Conservation (phyloP, 1,139 yeast species). For the Candida smagusa region DNA sequence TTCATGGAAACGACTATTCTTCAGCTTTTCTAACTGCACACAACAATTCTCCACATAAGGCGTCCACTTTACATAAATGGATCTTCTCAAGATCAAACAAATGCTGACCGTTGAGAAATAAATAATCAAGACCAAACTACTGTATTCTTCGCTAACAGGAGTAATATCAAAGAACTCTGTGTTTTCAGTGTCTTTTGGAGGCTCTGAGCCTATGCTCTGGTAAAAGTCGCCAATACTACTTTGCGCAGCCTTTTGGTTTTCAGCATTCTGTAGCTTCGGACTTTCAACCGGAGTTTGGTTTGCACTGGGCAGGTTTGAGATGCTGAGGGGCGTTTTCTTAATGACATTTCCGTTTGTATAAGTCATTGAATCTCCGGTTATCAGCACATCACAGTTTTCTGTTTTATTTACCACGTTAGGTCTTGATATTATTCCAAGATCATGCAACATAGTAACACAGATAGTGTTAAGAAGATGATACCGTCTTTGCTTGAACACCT, state of each 20-base stretch:
- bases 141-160: constrained; percentile 25
- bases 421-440: constrained; percentile 55
- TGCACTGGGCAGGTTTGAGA: background rate
- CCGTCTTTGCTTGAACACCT: constrained; percentile 73
- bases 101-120: constrained; percentile 52
- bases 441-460: constrained; percentile 70
- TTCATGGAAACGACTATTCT: constrained; percentile 26
- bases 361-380: background rate
- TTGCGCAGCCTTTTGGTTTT: background rate
- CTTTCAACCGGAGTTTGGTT: background rate
- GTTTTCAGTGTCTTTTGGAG: background rate
- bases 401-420: background rate
- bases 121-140: constrained; percentile 44
- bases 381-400: background rate
- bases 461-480: constrained; percentile 67
- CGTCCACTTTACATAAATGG: constrained; percentile 55
- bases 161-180: background rate
- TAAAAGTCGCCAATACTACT: background rate
- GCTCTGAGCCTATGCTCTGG: background rate
- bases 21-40: constrained; percentile 37
- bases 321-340: background rate
- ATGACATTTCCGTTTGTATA: background rate
- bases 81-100: constrained; percentile 51
- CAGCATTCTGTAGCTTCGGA: background rate
- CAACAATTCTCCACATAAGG: constrained; percentile 66